Evolutionary conservation across 2,329 filamentous ascomycete species (phyloP).

Genomic region (Orbilia ellipsospora): DNA sequence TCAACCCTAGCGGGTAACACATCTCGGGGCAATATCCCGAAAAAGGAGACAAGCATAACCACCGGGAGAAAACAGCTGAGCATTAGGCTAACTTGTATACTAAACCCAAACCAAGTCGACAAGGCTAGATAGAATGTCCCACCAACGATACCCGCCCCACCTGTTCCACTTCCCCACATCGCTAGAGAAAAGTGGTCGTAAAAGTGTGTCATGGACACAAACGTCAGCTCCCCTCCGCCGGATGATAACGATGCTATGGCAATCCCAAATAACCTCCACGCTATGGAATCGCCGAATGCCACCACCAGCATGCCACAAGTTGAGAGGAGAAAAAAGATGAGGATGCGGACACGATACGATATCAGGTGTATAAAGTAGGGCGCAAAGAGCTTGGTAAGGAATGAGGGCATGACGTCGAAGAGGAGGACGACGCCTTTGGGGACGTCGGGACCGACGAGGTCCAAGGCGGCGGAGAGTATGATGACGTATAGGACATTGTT

Average conservation of each 20-base stretch:
- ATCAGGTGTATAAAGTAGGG: constrained; percentile 94
- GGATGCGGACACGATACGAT: constrained; percentile 79
- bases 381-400: constrained; percentile 85
- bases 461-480: constrained; percentile 92
- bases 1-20: constrained; percentile 65
- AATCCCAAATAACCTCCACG: constrained; percentile 82
- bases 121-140: constrained; percentile 87
- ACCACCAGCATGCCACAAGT: constrained; percentile 89
- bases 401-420: constrained; percentile 89
- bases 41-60: constrained; percentile 88
- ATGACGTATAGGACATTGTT: constrained; percentile 99
- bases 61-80: constrained; percentile 81
- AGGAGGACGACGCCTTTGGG: constrained; percentile 94
- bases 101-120: constrained; percentile 81
- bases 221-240: constrained; percentile 89
- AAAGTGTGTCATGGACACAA: constrained; percentile 90
- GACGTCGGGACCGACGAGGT: constrained; percentile 85
- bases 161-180: constrained; percentile 91
- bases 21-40: constrained; percentile 77
- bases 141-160: constrained; percentile 85
- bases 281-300: constrained; percentile 78
- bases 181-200: constrained; percentile 89
- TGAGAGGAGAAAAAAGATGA: constrained; percentile 79
- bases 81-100: constrained; percentile 78
- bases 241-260: constrained; percentile 85